Percentiles rank a stretch among this genome's conserved stretches.
These are phyloP conservation scores for Mallotus repandus DNA, from an alignment of 441 rosid genomes.

Conservation along the genomic window DNA sequence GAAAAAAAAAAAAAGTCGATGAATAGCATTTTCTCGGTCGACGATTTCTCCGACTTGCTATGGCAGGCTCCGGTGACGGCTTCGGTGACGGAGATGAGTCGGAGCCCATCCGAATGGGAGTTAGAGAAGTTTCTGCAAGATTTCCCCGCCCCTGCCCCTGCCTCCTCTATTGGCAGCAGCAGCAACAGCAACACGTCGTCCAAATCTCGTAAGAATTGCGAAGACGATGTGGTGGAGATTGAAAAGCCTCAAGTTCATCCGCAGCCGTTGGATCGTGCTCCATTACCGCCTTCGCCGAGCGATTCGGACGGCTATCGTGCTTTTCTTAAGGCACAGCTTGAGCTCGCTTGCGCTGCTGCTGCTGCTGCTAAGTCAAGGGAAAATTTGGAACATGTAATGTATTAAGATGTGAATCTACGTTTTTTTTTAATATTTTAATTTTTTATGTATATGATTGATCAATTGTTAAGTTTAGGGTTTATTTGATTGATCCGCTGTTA, in stretches of 20 bases:
- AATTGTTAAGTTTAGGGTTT: background rate
- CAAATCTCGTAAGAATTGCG: conserved; percentile 30
- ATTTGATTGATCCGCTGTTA: no score
- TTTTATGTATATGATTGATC: background rate
- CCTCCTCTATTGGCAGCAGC: conserved; percentile 39
- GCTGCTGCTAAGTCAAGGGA: conserved; percentile 62
- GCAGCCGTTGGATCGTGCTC: conserved; percentile 31
- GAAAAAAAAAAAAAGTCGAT: conserved; percentile 6
- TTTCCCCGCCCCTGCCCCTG: conserved; percentile 28
- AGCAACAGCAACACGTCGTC: conserved; percentile 48
- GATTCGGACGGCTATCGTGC: conserved; percentile 49
- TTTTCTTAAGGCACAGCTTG: conserved; percentile 62
- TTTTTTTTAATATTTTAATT: no score
- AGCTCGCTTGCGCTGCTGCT: conserved; percentile 71
- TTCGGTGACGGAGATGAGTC: background rate
- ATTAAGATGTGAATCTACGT: no score
- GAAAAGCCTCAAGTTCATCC: conserved; percentile 26
- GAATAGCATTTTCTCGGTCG: conserved; percentile 49
- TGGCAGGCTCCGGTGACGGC: conserved; percentile 33
- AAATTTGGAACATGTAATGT: background rate
- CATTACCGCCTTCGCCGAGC: conserved; percentile 13
- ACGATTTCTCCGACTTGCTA: conserved; percentile 71
- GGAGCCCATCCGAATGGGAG: conserved; percentile 68
- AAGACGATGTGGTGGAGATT: conserved; percentile 40
- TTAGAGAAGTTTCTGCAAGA: conserved; percentile 63